A percentile compares a stretch with the other conserved stretches of the same genome.
These are phyloP conservation scores for Zarea fungicola DNA, from an alignment of 2,329 filamentous ascomycete species.

Conservation along the genomic window DNA sequence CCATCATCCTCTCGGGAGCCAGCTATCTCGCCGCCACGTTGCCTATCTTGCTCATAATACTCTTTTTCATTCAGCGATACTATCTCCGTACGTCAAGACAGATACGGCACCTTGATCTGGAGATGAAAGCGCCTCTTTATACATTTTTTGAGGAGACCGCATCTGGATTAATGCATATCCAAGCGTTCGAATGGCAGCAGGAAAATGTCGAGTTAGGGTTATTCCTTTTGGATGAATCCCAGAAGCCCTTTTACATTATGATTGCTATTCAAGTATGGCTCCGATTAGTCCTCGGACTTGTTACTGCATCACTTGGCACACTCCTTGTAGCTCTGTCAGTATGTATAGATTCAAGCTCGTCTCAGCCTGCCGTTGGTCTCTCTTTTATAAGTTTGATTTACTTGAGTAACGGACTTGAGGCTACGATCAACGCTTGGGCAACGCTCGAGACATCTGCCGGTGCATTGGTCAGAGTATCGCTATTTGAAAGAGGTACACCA, in stretches of 20 bases:
- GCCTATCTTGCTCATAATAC: background rate
- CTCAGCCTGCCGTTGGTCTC: background rate
- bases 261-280: conserved; percentile 4
- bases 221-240: background rate
- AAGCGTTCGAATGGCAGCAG: conserved; percentile 18
- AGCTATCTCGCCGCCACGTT: background rate
- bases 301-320: background rate
- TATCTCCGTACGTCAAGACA: conserved; percentile 48
- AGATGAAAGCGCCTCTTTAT: conserved; percentile 43
- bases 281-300: background rate
- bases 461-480: background rate
- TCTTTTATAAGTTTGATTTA: background rate
- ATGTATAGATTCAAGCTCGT: background rate
- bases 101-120: conserved; percentile 47
- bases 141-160: conserved; percentile 32
- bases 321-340: background rate
- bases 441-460: background rate
- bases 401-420: background rate
- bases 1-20: background rate
- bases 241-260: background rate
- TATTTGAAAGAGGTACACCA: background rate
- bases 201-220: background rate
- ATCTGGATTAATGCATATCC: conserved; percentile 20
- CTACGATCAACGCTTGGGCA: background rate
- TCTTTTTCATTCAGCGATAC: conserved; percentile 19